Percentiles rank a stretch among this genome's conserved stretches.
These are phyloP conservation scores for Suillus subalutaceus DNA, from an alignment of 768 basidiomycete genomes.

Conservation along the genomic window DNA sequence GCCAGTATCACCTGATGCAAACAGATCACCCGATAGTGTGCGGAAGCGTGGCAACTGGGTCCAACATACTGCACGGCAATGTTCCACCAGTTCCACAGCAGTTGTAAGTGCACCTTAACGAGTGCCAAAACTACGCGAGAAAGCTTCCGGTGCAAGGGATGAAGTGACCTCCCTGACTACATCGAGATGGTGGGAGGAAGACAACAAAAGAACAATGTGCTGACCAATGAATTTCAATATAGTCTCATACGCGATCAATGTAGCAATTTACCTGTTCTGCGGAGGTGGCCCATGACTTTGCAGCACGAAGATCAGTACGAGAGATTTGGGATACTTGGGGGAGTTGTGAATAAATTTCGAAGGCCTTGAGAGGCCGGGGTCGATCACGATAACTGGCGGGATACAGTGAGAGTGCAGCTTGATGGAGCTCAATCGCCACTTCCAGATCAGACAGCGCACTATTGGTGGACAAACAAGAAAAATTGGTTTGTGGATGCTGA, in stretches of 20 bases:
- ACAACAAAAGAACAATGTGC: neutral
- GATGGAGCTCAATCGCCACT: too few relatives aligned
- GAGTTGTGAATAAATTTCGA: neutral
- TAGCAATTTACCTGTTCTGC: neutral
- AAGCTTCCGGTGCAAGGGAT: slow-evolving; percentile 23
- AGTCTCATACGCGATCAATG: neutral
- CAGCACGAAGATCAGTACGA: slow-evolving; percentile 11
- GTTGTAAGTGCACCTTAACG: slow-evolving; percentile 31
- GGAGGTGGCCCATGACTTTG: neutral
- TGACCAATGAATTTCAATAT: neutral
- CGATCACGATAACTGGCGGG: too few relatives aligned
- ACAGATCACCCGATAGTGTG: slow-evolving; percentile 28
- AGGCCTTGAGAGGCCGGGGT: too few relatives aligned
- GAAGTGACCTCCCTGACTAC: neutral
- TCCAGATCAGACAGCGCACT: too few relatives aligned
- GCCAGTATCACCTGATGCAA: slow-evolving; percentile 20
- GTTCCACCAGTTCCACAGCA: slow-evolving; percentile 40
- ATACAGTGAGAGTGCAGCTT: neutral
- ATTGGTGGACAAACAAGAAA: too few relatives aligned
- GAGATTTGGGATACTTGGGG: neutral
- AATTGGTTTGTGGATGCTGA: too few relatives aligned
- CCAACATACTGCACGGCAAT: slow-evolving; percentile 36
- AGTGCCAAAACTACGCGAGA: slow-evolving; percentile 24
- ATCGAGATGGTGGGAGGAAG: neutral
- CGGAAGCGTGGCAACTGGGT: slow-evolving; percentile 30